Conservation (phyloP, 306 rosid genomes). For the Fragaria iinumae region DNA sequence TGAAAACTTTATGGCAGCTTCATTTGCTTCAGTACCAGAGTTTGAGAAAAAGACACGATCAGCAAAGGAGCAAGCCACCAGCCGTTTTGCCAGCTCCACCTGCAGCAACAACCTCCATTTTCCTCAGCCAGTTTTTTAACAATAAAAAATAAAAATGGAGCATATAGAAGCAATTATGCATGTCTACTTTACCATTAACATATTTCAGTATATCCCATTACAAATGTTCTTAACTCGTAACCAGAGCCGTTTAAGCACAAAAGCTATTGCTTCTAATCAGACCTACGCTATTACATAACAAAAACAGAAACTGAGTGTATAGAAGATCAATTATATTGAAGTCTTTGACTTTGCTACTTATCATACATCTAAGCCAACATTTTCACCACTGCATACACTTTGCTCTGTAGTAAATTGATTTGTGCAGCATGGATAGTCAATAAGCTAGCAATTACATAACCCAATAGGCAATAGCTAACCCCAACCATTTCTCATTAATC, state of each 20-base stretch:
- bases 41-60: constrained; percentile 17
- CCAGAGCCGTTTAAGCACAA: background rate
- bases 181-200: background rate
- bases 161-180: background rate
- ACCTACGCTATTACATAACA: background rate
- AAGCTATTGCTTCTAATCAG: background rate
- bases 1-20: constrained; percentile 23
- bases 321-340: background rate
- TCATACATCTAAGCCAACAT: background rate
- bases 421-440: too few relatives aligned
- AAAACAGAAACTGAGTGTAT: background rate
- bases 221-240: background rate
- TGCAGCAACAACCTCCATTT: background rate
- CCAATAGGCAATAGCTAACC: background rate
- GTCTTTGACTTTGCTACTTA: background rate
- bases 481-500: background rate
- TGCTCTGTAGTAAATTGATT: background rate
- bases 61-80: constrained; percentile 22
- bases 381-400: background rate
- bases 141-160: background rate
- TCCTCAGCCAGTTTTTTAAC: background rate
- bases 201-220: background rate
- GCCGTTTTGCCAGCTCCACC: constrained; percentile 18
- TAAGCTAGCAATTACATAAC: background rate
- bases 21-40: constrained; percentile 18